Base-by-base conservation (phyloP, 805 yeast genomes). In the Monosporozyma servazzii region DNA sequence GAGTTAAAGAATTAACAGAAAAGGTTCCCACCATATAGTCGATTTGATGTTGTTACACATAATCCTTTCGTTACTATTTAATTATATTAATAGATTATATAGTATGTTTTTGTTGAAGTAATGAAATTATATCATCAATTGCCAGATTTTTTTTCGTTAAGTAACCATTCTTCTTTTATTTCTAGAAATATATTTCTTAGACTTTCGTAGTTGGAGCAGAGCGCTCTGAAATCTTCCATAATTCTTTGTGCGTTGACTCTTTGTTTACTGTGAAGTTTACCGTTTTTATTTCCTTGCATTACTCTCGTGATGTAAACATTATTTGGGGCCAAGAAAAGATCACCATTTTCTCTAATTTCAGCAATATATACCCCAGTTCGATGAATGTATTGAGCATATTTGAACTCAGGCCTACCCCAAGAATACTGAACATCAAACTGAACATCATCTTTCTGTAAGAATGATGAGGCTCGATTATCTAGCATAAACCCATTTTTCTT, bases 311-410 rank as follows among this genome's bases (percentile, higher is more conserved):
- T 77, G 62, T 88, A 91, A 27, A 87, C 77, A 61, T 89, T 86
- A 62, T 90, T 90, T 2, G 96, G 95, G 1, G 95, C 95, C 61
- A 90, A 69, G 58, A 86, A 82, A 55, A 88, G 75, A 49, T 80
- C 84, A 21, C 95, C 93, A 57, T 80, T 82, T 40, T 81, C 87
- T 56, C 90, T 73, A 31, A 91, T 73, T 66, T 91, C 97, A 1
- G 93, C 95, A 50, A 93, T 80, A 60, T 90, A 88, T 0, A 87
- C 82, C 2, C 99, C 99, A 0, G 95, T 81, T 53, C 75, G 77
- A 65, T 93, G 99, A 48, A 93, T 84, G 63, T 86, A 95, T 67
- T 93, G 99, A 1, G 88, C 88, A 66, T 79, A 86, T 60, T 82
- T 80, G 71, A 86, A 89, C 33, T 72, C 73, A 1, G 96, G 95